phyloP scores from a whole-genome alignment of 495 filamentous ascomycete genomes.

The Pyronema omphalodes region DNA sequence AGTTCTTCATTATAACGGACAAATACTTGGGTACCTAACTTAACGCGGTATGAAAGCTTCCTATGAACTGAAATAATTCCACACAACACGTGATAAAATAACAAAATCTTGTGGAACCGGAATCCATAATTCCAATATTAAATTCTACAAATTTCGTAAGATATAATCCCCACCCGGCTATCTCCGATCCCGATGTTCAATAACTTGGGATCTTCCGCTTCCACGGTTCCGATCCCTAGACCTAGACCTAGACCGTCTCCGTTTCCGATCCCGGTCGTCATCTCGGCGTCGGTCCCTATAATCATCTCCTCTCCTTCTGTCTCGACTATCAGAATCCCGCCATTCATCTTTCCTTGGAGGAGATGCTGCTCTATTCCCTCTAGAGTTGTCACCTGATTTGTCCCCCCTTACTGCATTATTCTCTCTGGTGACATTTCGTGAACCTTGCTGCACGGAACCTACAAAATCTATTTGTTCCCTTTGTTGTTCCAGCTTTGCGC shows the following conservation, averaged over 20 bases:
- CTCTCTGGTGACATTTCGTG: constrained; percentile 28
- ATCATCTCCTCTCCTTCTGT: constrained; percentile 18
- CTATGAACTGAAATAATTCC: too few species aligned
- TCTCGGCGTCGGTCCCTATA: constrained; percentile 1
- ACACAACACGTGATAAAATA: too few species aligned
- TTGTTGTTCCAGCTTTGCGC: constrained; percentile 33
- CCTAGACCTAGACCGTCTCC: constrained; percentile 11
- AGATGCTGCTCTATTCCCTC: constrained; percentile 23
- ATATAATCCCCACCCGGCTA: neutral
- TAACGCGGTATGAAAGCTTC: too few species aligned
- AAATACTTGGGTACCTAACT: too few species aligned
- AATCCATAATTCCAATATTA: too few species aligned
- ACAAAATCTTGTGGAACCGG: too few species aligned
- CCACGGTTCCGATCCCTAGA: constrained; percentile 10
- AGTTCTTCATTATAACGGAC: too few species aligned
- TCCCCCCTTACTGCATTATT: constrained; percentile 26
- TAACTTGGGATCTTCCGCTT: constrained; percentile 9
- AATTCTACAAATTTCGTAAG: too few species aligned
- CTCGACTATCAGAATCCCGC: constrained; percentile 8
- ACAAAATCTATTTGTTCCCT: constrained; percentile 67
- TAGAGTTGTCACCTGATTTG: neutral
- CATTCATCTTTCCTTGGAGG: constrained; percentile 12
- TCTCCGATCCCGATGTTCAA: constrained; percentile 4
- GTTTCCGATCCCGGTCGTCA: constrained; percentile 9
- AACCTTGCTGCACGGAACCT: constrained; percentile 25